phyloP scores from a whole-genome alignment of 768 basidiomycete species.

The Tylopilus cervinicoccineus region DNA sequence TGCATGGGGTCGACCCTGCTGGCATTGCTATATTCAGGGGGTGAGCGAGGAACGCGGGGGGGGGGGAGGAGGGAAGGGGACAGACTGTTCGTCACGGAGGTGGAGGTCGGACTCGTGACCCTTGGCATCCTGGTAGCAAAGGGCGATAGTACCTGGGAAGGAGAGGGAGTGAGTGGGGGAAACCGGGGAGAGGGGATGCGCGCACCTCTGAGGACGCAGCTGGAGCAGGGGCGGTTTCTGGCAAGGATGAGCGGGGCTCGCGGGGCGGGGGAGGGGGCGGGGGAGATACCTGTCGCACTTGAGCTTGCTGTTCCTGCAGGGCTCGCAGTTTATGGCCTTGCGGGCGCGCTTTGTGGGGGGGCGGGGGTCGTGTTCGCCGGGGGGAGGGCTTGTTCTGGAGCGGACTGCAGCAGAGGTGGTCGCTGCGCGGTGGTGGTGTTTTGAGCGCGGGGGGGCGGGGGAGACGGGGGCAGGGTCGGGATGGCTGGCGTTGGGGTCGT shows the following conservation, averaged over 20 bases:
- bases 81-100: constrained; percentile 51
- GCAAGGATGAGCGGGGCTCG: not conserved
- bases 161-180: constrained; percentile 15
- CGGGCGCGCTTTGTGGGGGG: constrained; percentile 79
- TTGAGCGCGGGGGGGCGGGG: constrained; percentile 11
- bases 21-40: constrained; percentile 25
- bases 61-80: not conserved
- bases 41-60: constrained; percentile 37
- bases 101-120: constrained; percentile 56
- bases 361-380: constrained; percentile 53
- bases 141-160: constrained; percentile 65
- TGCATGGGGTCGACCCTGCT: constrained; percentile 37
- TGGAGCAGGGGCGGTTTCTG: constrained; percentile 86
- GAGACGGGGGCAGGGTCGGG: constrained; percentile 12
- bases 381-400: constrained; percentile 43
- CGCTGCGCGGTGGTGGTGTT: constrained; percentile 13
- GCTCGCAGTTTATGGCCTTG: constrained; percentile 88
- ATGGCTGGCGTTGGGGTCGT: constrained; percentile 21
- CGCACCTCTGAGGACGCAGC: constrained; percentile 77
- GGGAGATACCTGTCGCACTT: constrained; percentile 76
- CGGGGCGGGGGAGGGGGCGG: not conserved
- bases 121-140: constrained; percentile 74
- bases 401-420: constrained; percentile 40
- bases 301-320: constrained; percentile 82
- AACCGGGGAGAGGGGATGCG: constrained; percentile 8